phyloP scores from a whole-genome alignment of 2,329 filamentous ascomycete species.

The Microsporum audouinii region DNA sequence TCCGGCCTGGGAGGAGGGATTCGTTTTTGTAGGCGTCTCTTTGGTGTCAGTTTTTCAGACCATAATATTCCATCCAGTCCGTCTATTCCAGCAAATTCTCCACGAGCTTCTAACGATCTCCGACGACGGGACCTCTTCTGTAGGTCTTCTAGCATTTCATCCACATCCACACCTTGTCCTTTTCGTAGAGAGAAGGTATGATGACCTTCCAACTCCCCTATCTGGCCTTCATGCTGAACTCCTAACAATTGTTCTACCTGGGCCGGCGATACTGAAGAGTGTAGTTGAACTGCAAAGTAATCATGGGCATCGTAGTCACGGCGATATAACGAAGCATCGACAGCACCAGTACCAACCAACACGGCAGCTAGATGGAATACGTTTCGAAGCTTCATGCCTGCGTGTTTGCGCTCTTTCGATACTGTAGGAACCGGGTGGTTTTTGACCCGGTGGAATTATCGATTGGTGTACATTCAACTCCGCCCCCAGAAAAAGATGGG shows the following conservation, averaged over 20 bases:
- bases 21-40: constrained; percentile 52
- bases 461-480: background rate
- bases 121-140: constrained; percentile 52
- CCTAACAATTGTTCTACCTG: constrained; percentile 60
- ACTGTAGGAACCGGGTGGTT: background rate
- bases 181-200: constrained; percentile 69
- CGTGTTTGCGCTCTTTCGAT: background rate
- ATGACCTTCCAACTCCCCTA: constrained; percentile 68
- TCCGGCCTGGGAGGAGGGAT: constrained; percentile 25
- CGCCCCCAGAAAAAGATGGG: background rate
- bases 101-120: constrained; percentile 28
- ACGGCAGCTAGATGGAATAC: constrained; percentile 5
- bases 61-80: constrained; percentile 64
- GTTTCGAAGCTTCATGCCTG: constrained; percentile 11
- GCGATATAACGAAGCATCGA: constrained; percentile 39
- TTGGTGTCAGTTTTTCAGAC: constrained; percentile 64
- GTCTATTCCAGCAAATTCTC: constrained; percentile 25
- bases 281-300: constrained; percentile 85
- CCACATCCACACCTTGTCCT: constrained; percentile 44
- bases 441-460: constrained; percentile 1
- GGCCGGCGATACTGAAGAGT: constrained; percentile 48
- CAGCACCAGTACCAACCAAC: constrained; percentile 32
- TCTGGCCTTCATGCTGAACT: constrained; percentile 65
- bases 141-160: constrained; percentile 42
- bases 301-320: constrained; percentile 72